These are phyloP conservation scores for Kokia cookei DNA, from an alignment of 441 rosid genomes.

Conservation along the genomic window DNA sequence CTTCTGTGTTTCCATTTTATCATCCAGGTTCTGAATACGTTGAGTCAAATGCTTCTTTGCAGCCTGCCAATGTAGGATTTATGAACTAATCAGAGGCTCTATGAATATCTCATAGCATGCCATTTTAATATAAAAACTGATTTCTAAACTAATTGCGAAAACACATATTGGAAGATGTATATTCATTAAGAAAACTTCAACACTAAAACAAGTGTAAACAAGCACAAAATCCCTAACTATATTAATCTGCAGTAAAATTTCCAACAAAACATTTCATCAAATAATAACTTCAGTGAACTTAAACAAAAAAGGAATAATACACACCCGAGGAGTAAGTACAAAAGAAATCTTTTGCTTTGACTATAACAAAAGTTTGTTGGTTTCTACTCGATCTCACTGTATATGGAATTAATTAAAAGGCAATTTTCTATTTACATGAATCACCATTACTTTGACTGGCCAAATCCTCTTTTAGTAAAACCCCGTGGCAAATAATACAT, in stretches of 20 bases:
- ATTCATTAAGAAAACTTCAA: not conserved
- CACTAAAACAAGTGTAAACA: not conserved
- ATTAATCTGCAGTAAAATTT: not conserved
- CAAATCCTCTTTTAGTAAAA: not conserved
- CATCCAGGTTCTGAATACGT: slow-evolving; percentile 66
- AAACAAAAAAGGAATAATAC: not conserved
- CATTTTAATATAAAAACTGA: not conserved
- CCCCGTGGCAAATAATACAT: not conserved
- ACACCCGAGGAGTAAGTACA: not conserved
- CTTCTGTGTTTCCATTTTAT: slow-evolving; percentile 79
- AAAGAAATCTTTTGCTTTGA: not conserved
- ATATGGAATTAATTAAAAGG: not conserved
- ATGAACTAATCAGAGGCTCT: slow-evolving; percentile 1
- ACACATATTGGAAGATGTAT: not conserved
- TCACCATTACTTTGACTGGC: not conserved
- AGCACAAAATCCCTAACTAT: not conserved
- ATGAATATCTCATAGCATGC: not conserved
- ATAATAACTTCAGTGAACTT: not conserved
- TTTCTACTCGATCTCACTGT: not conserved
- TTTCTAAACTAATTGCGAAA: not conserved
- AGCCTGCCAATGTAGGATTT: slow-evolving; percentile 36
- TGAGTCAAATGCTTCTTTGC: slow-evolving; percentile 87
- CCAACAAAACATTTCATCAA: not conserved
- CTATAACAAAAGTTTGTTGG: not conserved
- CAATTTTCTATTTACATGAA: not conserved